Conservation (phyloP, 306 rosid genomes). For the Medicago lupulina region DNA sequence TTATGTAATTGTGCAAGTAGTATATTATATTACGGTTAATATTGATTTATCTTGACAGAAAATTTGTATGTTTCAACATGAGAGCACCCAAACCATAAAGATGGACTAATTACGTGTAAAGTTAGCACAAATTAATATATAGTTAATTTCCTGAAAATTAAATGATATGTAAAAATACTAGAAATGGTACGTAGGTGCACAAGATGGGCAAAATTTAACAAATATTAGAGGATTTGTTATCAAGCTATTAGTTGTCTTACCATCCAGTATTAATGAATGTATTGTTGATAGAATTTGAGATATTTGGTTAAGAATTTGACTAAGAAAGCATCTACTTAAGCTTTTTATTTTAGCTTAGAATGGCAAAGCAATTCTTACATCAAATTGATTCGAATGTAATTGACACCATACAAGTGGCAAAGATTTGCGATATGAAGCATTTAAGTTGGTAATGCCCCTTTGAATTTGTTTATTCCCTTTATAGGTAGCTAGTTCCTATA, state of each 20-base stretch:
- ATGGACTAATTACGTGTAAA: not conserved
- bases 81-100: not conserved
- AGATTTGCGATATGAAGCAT: not conserved
- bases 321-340: not conserved
- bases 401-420: slow-evolving; percentile 20
- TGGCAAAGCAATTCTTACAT: not conserved
- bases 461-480: not conserved
- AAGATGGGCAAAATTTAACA: not conserved
- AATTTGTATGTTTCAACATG: not conserved
- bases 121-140: not conserved
- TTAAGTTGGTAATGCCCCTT: slow-evolving; percentile 6
- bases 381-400: slow-evolving; percentile 4
- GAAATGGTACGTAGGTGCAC: not conserved
- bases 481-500: slow-evolving; percentile 17
- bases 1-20: no score
- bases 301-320: not conserved
- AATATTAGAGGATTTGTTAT: not conserved
- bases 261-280: not conserved
- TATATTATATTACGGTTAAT: not conserved
- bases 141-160: not conserved
- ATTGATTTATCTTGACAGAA: not conserved
- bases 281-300: not conserved
- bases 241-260: not conserved
- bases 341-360: slow-evolving; percentile 16
- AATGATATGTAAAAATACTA: not conserved